Base-by-base conservation (phyloP, 2,329 filamentous ascomycete species). In the Paramyrothecium roridum region DNA sequence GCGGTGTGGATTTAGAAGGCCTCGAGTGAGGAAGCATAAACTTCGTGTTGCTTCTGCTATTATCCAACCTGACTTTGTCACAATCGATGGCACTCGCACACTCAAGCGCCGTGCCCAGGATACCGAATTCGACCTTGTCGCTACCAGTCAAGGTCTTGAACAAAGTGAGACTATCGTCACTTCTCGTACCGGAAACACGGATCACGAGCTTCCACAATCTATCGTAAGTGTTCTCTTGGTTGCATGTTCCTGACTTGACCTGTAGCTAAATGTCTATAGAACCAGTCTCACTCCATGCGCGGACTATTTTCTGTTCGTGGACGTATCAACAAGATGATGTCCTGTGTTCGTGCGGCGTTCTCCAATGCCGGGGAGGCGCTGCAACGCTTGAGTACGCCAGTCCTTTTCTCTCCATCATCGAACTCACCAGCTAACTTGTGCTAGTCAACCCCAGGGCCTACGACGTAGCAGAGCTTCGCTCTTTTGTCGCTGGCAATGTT, bases 121-220 rank as follows among this genome's bases (percentile, higher is more conserved):
- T 52, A 57, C 62, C 45, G 69, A 71, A 61, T 57, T 67, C 52
- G 67, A 70, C 55, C 59, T 71, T 54, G 59, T 68, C 60, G 64
- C 61, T 53, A 57, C 63, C 33, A 37, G 59, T 37, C 59, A 61
- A 55, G 56, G 56, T 40, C 46, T 23, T 48, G 46, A 21, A 16
- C 22, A 13, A 48, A 3, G 8, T 6, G 20, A 22, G 21, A 22
- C 56, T 19, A 47, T 65, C 34, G 45, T 61, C 45, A 63, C 57
- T 57, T 40, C 52, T 56, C 62, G 63, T 33, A n/a, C 54, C 48
- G 58, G 61, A 43, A 54, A 50, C n/a, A 52, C 52, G 30, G 37
- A 58, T 30, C 50, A 53, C 52, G 22, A 37, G 26, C 54, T 56
- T 54, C 57, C 57, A 48, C 26, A 55, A 56, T 47, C 57, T 53